Evolutionary conservation across 257 asterid species (phyloP), one percentile per base, ranked within the genome.

Genomic region (Plantago elongata): DNA sequence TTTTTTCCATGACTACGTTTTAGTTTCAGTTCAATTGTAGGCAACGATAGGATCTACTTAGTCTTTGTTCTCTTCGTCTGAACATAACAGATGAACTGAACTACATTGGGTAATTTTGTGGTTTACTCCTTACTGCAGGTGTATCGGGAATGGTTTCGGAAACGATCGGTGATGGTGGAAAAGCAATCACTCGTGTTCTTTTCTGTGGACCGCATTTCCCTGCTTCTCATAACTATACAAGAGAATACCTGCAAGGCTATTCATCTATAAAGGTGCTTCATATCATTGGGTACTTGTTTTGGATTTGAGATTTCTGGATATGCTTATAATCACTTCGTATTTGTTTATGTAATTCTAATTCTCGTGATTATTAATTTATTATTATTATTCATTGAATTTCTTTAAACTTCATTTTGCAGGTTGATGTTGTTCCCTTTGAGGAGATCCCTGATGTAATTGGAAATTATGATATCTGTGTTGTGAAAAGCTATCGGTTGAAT

Each of bases 201-300:
- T 90, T 90, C 62, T 90, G 97, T 51, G 97, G 97, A 62, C 82
- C 82, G 8, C 69, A 84, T 54, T 90, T 83, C 63, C 85, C 93
- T 48, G 92, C 87, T 73, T 84, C 96, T 69, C 95, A 84, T 64
- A 75, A 74, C 50, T 90, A 87, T 68, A 90, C 97, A 44, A 81
- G 63, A 64, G 88, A 87, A 75, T 87, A 87, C 80, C 51, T 87
- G 82, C 86, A 80, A 79, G 62, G 63, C 66, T 63, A 81, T 74
- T 75, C 87, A 67, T 84, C 61, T 74, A 63, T 87, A 15, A 71
- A 84, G 93, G 97, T 90, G 52, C 13, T 50, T 69, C 54, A 47
- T 40, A 56, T 56, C 64, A 45, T 69, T 66, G 14, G 27, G n/a
- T 55, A 62, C 58, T 34, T 34, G 3, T 34, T 34, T 34, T 7